Percentiles rank a stretch among this genome's conserved stretches.
Conservation (phyloP, 805 yeast genomes). For the Saccharomycopsis fermentans region DNA sequence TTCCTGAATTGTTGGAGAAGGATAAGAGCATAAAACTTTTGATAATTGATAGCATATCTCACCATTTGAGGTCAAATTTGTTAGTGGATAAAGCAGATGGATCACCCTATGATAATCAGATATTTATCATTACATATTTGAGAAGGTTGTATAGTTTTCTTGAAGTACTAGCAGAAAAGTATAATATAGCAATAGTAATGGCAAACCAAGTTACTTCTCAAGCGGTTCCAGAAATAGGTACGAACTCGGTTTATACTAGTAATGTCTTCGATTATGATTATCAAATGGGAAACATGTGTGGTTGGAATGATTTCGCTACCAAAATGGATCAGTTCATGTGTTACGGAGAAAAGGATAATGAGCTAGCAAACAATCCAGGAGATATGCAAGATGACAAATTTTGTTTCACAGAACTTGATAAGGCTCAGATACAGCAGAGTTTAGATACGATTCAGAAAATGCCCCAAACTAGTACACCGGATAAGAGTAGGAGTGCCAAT, state of each 20-base stretch:
- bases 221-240: slow-evolving; percentile 23
- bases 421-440: neutral
- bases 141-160: slow-evolving; percentile 38
- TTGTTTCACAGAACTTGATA: neutral
- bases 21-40: slow-evolving; percentile 39
- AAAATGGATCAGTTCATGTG: slow-evolving; percentile 22
- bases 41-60: slow-evolving; percentile 75
- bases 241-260: neutral
- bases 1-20: slow-evolving; percentile 40
- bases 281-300: slow-evolving; percentile 64
- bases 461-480: neutral
- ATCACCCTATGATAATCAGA: slow-evolving; percentile 23
- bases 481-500: neutral
- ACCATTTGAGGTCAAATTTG: slow-evolving; percentile 61
- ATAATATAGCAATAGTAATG: slow-evolving; percentile 51
- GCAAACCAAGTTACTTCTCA: slow-evolving; percentile 76
- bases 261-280: slow-evolving; percentile 37
- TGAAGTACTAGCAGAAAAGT: slow-evolving; percentile 35
- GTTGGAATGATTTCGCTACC: slow-evolving; percentile 52
- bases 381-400: neutral
- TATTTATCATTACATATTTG: slow-evolving; percentile 31
- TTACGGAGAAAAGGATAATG: neutral
- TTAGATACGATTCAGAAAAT: slow-evolving; percentile 10
- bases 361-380: neutral
- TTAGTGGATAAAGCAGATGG: slow-evolving; percentile 29